A percentile compares a stretch with the other conserved stretches of the same genome.
phyloP scores from a whole-genome alignment of 192 early-diverging fungal genomes.

The Entophlyctis luteolus region DNA sequence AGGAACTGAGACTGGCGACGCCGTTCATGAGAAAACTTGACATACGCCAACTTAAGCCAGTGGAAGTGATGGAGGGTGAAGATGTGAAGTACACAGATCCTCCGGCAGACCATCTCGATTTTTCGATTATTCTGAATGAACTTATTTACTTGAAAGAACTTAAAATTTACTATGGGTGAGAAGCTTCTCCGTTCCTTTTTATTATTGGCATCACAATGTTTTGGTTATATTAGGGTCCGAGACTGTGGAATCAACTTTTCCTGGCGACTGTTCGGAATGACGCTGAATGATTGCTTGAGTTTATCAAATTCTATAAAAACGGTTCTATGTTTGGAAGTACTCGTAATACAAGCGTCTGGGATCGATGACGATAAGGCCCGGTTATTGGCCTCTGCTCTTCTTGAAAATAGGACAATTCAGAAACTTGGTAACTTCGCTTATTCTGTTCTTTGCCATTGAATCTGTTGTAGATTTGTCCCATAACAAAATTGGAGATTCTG shows the following conservation, averaged over 20 bases:
- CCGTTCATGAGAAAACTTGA: constrained; percentile 35
- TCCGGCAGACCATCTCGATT: constrained; percentile 45
- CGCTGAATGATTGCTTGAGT: constrained; percentile 37
- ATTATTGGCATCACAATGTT: neutral
- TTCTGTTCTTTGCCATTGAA: neutral
- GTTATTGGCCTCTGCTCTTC: constrained; percentile 34
- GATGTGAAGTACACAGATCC: constrained; percentile 31
- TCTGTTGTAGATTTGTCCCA: constrained; percentile 46
- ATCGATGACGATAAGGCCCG: constrained; percentile 47
- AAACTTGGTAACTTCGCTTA: constrained; percentile 29
- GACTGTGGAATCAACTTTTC: constrained; percentile 52
- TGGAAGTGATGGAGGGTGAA: constrained; percentile 22
- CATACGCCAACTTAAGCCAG: constrained; percentile 39
- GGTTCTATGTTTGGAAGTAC: constrained; percentile 5
- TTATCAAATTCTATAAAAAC: constrained; percentile 27
- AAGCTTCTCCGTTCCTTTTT: neutral
- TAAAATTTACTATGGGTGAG: constrained; percentile 46
- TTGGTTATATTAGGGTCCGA: constrained; percentile 26
- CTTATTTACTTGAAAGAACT: constrained; percentile 35
- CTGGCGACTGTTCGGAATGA: constrained; percentile 54
- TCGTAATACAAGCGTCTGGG: constrained; percentile 38
- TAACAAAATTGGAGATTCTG: constrained; percentile 46
- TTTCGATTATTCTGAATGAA: constrained; percentile 29
- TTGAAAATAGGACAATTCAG: constrained; percentile 35
- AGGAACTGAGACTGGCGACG: constrained; percentile 32